Conservation (phyloP, 257 asterid species). For the Haberlea rhodopensis region DNA sequence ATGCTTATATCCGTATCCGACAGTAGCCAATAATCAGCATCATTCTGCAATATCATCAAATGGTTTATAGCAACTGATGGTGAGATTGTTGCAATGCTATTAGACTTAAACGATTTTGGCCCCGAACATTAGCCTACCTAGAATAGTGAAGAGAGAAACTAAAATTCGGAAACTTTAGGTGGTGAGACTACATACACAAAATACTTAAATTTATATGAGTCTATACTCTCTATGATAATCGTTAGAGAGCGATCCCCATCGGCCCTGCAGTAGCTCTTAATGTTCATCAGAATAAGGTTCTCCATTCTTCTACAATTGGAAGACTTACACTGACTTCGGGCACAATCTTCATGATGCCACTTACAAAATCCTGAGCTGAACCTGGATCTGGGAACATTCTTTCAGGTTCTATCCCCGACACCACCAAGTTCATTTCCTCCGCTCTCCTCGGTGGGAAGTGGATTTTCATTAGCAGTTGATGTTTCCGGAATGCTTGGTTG, state of each 20-base stretch:
- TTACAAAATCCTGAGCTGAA: constrained; percentile 72
- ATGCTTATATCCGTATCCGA: constrained; percentile 66
- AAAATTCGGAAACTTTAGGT: too few species aligned
- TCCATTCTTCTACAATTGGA: constrained; percentile 3
- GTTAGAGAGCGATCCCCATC: not conserved
- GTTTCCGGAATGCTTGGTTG: constrained; percentile 55
- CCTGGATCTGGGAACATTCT: constrained; percentile 41
- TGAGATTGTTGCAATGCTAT: not conserved
- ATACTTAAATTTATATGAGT: not conserved
- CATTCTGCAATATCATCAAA: constrained; percentile 44
- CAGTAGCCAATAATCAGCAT: constrained; percentile 72
- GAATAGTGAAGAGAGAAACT: too few species aligned
- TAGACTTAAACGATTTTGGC: not conserved
- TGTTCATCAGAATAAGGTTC: constrained; percentile 8
- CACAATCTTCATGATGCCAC: constrained; percentile 86
- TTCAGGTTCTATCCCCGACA: constrained; percentile 18
- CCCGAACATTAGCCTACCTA: not conserved
- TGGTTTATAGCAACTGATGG: too few species aligned
- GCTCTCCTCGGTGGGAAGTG: constrained; percentile 38
- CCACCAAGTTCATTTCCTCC: constrained; percentile 35
- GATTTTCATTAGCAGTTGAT: constrained; percentile 43
- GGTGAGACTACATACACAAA: too few species aligned
- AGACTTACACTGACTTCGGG: constrained; percentile 89
- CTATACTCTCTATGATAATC: not conserved
- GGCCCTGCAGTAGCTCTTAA: too few species aligned